Evolutionary conservation across 305 asterid species (phyloP).

Genomic region (Ilex paraguariensis): DNA sequence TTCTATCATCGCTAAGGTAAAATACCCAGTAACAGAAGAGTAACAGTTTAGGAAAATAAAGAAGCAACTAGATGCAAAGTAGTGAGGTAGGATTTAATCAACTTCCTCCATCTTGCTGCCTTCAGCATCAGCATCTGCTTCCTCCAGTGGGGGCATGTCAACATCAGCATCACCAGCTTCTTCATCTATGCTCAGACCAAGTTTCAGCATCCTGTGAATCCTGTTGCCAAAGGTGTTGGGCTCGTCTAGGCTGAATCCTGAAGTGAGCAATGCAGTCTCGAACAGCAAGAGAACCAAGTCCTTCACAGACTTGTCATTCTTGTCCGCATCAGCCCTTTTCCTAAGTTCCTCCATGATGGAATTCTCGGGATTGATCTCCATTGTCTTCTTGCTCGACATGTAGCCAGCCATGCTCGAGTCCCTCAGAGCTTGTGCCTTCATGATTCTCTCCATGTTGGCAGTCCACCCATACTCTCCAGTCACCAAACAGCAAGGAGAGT

Average conservation of each 20-base stretch:
- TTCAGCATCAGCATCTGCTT: conserved; percentile 63
- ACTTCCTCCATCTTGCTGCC: conserved; percentile 86
- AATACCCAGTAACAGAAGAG: too few species aligned
- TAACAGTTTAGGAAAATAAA: too few species aligned
- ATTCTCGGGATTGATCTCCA: conserved; percentile 87
- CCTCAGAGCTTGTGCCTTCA: conserved; percentile 52
- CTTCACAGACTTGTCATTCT: conserved; percentile 51
- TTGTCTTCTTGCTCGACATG: conserved; percentile 84
- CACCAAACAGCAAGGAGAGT: conserved; percentile 59
- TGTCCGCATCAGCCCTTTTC: conserved; percentile 83
- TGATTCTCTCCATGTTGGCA: conserved; percentile 47
- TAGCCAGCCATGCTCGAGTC: conserved; percentile 85
- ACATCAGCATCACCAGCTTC: conserved; percentile 44
- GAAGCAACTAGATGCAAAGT: too few species aligned
- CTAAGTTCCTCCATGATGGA: conserved; percentile 82
- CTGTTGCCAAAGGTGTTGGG: conserved; percentile 50
- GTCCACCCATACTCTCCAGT: conserved; percentile 67
- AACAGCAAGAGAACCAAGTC: conserved; percentile 44
- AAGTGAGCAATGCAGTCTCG: conserved; percentile 42
- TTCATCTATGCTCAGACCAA: conserved; percentile 43
- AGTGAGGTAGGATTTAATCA: conserved; percentile 26
- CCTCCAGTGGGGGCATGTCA: conserved; percentile 84
- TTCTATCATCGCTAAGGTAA: too few species aligned
- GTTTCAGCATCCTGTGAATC: conserved; percentile 46
- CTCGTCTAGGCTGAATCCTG: conserved; percentile 45